Evolutionary conservation across 1,139 yeast species (phyloP), one percentile per base, ranked within the genome.

Genomic region (Diutina ranongensis): DNA sequence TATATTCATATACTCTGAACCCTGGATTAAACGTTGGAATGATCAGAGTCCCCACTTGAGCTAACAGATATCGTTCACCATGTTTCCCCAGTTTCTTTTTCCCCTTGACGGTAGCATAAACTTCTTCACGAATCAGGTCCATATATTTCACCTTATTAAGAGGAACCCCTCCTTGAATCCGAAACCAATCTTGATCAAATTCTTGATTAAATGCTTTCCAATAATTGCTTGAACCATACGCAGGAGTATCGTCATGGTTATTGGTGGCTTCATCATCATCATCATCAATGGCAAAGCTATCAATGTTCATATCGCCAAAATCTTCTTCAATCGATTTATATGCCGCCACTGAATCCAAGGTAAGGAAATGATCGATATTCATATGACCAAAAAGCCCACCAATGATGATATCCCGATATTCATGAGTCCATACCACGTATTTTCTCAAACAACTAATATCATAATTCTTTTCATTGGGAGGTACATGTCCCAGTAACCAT

Each of bases 331-430:
- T 66, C 1, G 81, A 74, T 48, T 71, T 68, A 64, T 83, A 80
- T 1, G 92, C 85, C 50, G 76, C 74, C 38, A 72, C 72, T 1
- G 87, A 73, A 63, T 85, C 94, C 52, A 82, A 68, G 0, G 94
- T 86, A 44, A 83, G 71, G 57, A 84, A 85, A 62, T 86, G 95
- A 58, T 86, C 95, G 49, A 85, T 65, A 60, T 86, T 86, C 95
- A 86, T 86, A 57, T 86, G 95, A 0, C 95, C 95, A 58, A 74
- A 86, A 28, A 86, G 63, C 12, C 92, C 88, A 25, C 95, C 95
- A 51, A 86, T 69, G 40, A 86, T 81, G 33, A 86, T 74, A 57
- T 86, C 95, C 52, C 94, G 71, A 58, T 80, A 86, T 56, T 84
- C 95, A 55, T 84, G 78, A 38, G 78, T 64, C 94, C 95, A 85